These are phyloP conservation scores for Lablab purpureus DNA, from an alignment of 306 rosid species.

Conservation along the genomic window DNA sequence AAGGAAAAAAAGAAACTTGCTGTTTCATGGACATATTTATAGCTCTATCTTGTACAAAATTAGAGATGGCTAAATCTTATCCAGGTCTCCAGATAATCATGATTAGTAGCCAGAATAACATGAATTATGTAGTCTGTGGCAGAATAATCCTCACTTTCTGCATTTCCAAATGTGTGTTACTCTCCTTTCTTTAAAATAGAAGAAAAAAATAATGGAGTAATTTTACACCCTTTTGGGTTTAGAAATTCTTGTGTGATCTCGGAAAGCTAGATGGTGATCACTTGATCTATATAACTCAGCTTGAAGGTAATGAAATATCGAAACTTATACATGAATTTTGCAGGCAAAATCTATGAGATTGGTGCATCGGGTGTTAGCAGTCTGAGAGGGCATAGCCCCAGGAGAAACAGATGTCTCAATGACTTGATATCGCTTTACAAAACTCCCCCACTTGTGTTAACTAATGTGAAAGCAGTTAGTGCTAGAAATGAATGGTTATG, in stretches of 20 bases:
- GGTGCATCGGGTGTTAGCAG: constrained; percentile 59
- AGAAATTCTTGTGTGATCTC: neutral
- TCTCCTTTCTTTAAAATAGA: neutral
- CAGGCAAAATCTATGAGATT: constrained; percentile 65
- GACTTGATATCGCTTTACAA: constrained; percentile 57
- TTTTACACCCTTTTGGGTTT: neutral
- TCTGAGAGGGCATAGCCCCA: constrained; percentile 49
- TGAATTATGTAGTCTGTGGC: neutral
- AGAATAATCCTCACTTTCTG: constrained; percentile 2
- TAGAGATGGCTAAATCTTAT: neutral
- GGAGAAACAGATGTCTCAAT: constrained; percentile 59
- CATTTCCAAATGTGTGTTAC: neutral
- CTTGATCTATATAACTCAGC: constrained; percentile 23
- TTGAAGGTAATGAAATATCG: constrained; percentile 23
- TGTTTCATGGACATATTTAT: neutral
- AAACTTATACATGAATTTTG: constrained; percentile 33
- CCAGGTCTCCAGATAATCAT: neutral
- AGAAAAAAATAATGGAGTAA: neutral
- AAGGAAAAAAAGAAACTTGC: neutral
- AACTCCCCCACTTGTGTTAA: constrained; percentile 54
- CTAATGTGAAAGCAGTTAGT: constrained; percentile 57
- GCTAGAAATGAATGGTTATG: constrained; percentile 63
- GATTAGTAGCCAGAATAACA: neutral
- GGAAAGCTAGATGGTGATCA: constrained; percentile 12
- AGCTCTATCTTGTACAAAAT: constrained; percentile 3